A percentile compares a stretch with the other conserved stretches of the same genome.
Conservation (phyloP, 2,329 filamentous ascomycete genomes). For the Emericellopsis atlantica region DNA sequence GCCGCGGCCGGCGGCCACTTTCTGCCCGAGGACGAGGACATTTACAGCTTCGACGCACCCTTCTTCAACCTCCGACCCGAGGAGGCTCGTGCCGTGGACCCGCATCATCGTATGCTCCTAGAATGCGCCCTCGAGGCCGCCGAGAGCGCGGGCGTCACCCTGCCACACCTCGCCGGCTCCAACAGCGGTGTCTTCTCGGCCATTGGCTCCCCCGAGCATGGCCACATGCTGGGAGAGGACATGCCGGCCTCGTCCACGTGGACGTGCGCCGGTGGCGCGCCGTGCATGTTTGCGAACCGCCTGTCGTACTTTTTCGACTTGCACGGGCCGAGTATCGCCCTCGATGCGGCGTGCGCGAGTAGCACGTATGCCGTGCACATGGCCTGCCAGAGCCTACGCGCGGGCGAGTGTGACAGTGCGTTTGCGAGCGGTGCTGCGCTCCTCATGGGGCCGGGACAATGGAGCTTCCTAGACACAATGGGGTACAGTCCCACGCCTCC, state of each 20-base stretch:
- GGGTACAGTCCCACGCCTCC: slow-evolving; percentile 7
- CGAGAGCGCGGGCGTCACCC: slow-evolving; percentile 37
- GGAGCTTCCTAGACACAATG: slow-evolving; percentile 4
- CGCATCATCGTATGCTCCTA: slow-evolving; percentile 37
- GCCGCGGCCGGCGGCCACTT: slow-evolving; percentile 25
- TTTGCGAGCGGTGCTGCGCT: no score
- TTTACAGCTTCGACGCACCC: slow-evolving; percentile 33
- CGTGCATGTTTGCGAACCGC: slow-evolving; percentile 37
- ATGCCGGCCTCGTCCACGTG: slow-evolving; percentile 28
- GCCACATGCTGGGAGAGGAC: slow-evolving; percentile 29
- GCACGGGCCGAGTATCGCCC: slow-evolving; percentile 34
- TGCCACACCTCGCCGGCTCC: slow-evolving; percentile 30
- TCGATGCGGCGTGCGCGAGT: slow-evolving; percentile 37
- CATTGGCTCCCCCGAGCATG: slow-evolving; percentile 33
- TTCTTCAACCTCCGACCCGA: slow-evolving; percentile 40
- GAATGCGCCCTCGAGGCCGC: slow-evolving; percentile 42
- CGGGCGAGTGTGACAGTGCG: slow-evolving; percentile 10
- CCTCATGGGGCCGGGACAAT: slow-evolving; percentile 14
- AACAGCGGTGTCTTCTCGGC: slow-evolving; percentile 38
- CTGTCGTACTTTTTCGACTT: slow-evolving; percentile 41
- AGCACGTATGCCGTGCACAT: slow-evolving; percentile 32
- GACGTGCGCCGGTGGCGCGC: slow-evolving; percentile 1
- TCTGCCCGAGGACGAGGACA: slow-evolving; percentile 24
- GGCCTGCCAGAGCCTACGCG: slow-evolving; percentile 31
- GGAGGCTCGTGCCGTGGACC: slow-evolving; percentile 35